Base-by-base conservation (phyloP, 148 eudicot species). In the Tetragonia tetragonoides region DNA sequence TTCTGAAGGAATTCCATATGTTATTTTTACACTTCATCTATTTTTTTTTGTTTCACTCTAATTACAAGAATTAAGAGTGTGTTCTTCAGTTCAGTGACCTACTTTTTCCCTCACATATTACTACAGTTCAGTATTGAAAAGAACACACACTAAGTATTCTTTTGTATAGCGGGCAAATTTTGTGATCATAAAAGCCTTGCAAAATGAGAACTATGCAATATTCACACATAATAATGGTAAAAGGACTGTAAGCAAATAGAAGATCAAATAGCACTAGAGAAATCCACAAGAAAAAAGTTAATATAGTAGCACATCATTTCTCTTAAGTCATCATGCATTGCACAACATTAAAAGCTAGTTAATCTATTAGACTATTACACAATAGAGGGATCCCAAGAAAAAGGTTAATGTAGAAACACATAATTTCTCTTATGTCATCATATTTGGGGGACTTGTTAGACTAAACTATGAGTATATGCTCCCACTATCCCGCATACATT, bases 361-460 rank as follows among this genome's bases (percentile, higher is more conserved):
- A 41, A 1, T 9, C 17, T 46, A 66, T 8, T 6, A 7, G 6
- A 47, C 17, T 46, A 66, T 8, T 6, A 7, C 6, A 47, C 23
- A 66, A 10, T 39, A 66, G 18, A 38, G 47, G 4, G 53, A 56
- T 56, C 51, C 23, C 21, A 40, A 18, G 21, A 69, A 63, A 70
- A 4, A 54, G 23, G 11, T 39, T 60, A 59, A 69, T 65, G 61
- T 60, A 54, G 24, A 21, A 77, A 61, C 73, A 38, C 73, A 75
- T 23, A 61, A 51, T 61, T 54, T 68, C 70, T 68, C 54, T 23
- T 60, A 28, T 79, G 75, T 39, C 62, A 42, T 74, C 57, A 63
- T 44, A 23, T 44, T 63, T 6, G 70, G 69, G 24, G 60, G 69
- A 38, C 28, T 73, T 57, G 51, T 60, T 79, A 10, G 73, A 65